These are phyloP conservation scores for Fusarium sp. DNA, from an alignment of 2,329 filamentous ascomycete genomes.

Conservation along the genomic window DNA sequence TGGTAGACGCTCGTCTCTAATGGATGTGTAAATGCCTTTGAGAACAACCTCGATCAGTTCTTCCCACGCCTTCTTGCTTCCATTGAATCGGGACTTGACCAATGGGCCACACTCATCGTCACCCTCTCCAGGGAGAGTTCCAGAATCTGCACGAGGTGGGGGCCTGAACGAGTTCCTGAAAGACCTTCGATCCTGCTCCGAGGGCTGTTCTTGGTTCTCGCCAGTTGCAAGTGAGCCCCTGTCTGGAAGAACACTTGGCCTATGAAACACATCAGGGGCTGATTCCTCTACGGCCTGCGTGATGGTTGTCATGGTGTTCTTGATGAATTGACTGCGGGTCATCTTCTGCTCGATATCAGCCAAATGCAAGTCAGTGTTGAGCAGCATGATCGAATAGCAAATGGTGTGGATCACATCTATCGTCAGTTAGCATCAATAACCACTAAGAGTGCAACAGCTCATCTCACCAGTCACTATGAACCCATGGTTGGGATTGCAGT, in stretches of 20 bases:
- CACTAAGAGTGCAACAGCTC: not conserved
- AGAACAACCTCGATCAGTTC: conserved; percentile 88
- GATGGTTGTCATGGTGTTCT: conserved; percentile 94
- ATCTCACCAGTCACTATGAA: conserved; percentile 86
- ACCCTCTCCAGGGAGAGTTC: conserved; percentile 53
- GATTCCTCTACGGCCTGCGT: conserved; percentile 79
- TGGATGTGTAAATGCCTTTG: conserved; percentile 91
- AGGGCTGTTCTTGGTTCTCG: conserved; percentile 47
- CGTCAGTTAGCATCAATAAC: conserved; percentile 45
- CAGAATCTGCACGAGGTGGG: conserved; percentile 54
- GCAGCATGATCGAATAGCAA: conserved; percentile 92
- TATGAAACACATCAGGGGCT: conserved; percentile 73
- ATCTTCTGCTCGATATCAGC: conserved; percentile 97
- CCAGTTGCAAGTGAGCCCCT: conserved; percentile 47
- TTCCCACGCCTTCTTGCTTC: conserved; percentile 84
- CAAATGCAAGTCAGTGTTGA: conserved; percentile 95
- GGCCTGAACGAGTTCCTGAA: conserved; percentile 64
- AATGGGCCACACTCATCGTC: conserved; percentile 74
- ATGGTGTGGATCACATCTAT: conserved; percentile 95
- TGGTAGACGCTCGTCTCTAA: conserved; percentile 86
- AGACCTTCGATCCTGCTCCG: conserved; percentile 52
- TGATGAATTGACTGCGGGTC: conserved; percentile 93
- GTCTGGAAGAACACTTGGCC: conserved; percentile 65
- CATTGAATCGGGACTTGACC: conserved; percentile 80
- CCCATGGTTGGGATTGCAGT: conserved; percentile 91